These are phyloP conservation scores for Rubia peregrina DNA, from an alignment of 305 asterid genomes.

Conservation along the genomic window DNA sequence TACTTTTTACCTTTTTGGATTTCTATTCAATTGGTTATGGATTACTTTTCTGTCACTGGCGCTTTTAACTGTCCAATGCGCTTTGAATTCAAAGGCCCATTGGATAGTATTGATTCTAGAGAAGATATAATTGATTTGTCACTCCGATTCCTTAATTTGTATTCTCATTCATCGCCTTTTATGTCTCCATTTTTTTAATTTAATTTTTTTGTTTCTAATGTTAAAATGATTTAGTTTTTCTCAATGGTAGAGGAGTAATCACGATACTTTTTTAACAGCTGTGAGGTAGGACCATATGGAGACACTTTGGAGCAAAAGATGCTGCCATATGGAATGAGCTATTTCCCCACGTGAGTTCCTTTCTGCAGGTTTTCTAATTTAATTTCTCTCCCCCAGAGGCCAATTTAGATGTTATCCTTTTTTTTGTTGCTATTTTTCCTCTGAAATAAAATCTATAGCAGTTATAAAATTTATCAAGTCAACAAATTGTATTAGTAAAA, in stretches of 20 bases:
- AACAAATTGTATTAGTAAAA: not conserved
- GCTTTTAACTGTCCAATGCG: not conserved
- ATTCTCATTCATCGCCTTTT: not conserved
- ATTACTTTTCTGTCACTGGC: not conserved
- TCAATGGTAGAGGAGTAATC: conserved; percentile 4
- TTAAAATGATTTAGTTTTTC: not conserved
- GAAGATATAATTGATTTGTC: not conserved
- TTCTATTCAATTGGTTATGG: not conserved
- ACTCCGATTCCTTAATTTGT: not conserved
- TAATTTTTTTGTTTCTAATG: conserved; percentile 3
- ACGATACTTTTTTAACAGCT: conserved; percentile 34
- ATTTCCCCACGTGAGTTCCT: conserved; percentile 72
- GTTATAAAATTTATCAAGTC: not conserved
- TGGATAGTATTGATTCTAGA: not conserved
- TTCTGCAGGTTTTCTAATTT: conserved; percentile 6
- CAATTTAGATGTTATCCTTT: not conserved
- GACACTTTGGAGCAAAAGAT: conserved; percentile 32
- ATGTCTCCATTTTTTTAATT: not conserved
- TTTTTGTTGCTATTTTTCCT: not conserved
- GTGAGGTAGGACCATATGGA: conserved; percentile 33
- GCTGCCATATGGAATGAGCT: conserved; percentile 30
- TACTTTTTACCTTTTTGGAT: not conserved
- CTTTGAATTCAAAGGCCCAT: not conserved
- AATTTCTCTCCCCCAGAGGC: not conserved
- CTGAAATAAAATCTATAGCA: not conserved